Conservation (phyloP, 352 stramenopile species). For the Pythium monospermum region DNA sequence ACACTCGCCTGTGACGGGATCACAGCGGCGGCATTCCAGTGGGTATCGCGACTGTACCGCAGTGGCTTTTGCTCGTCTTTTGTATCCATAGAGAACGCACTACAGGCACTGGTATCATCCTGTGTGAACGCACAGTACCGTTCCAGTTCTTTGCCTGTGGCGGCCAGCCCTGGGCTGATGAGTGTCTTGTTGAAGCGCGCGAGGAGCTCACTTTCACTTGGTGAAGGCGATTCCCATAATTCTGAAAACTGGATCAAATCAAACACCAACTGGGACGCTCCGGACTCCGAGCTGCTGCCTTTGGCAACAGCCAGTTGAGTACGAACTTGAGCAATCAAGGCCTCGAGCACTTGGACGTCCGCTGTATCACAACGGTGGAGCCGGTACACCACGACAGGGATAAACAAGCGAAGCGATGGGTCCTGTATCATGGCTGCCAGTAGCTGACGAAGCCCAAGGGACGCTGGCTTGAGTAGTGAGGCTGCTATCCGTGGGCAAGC, state of each 20-base stretch:
- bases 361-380: conserved; percentile 42
- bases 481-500: conserved; percentile 2
- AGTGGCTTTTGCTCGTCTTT: conserved; percentile 17
- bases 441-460: conserved; percentile 37
- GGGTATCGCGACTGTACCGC: conserved; percentile 29
- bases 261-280: conserved; percentile 37
- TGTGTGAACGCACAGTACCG: conserved; percentile 62
- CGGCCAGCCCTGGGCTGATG: conserved; percentile 45
- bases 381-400: conserved; percentile 57
- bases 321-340: conserved; percentile 29
- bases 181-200: conserved; percentile 37
- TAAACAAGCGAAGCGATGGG: conserved; percentile 39
- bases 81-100: conserved; percentile 3
- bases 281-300: conserved; percentile 8
- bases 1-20: conserved; percentile 38
- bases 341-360: conserved; percentile 38
- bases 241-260: conserved; percentile 70
- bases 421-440: conserved; percentile 49
- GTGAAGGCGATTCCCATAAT: conserved; percentile 59
- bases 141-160: conserved; percentile 36
- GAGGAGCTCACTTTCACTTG: conserved; percentile 35
- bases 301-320: not conserved
- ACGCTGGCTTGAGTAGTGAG: conserved; percentile 26
- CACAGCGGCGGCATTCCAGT: conserved; percentile 26
- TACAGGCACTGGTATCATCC: conserved; percentile 34